A percentile compares a stretch with the other conserved stretches of the same genome.
These are phyloP conservation scores for Geosmithia morbida DNA, from an alignment of 2,329 filamentous ascomycete genomes.

Conservation along the genomic window DNA sequence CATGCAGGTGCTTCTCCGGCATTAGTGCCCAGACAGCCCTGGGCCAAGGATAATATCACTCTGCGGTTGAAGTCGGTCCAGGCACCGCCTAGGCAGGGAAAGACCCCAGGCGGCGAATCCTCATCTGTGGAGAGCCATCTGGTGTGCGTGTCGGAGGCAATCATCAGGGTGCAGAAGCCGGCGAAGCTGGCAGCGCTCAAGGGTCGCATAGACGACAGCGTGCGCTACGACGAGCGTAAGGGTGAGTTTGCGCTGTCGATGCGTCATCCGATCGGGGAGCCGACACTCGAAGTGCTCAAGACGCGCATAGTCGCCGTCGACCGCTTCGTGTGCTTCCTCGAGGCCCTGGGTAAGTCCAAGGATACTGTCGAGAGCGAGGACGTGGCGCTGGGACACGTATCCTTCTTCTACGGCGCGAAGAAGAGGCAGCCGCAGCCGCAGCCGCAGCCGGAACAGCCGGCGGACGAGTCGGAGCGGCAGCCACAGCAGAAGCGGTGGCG, in stretches of 20 bases:
- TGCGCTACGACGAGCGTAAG: constrained; percentile 42
- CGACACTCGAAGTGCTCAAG: constrained; percentile 43
- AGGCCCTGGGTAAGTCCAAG: constrained; percentile 43
- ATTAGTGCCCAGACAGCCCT: constrained; percentile 20
- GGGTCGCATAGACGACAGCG: constrained; percentile 41
- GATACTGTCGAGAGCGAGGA: constrained; percentile 41
- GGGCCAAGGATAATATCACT: constrained; percentile 45
- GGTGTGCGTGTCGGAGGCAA: constrained; percentile 32
- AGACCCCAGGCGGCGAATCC: background rate
- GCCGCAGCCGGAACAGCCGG: background rate
- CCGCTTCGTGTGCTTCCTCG: constrained; percentile 55
- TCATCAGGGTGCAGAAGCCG: constrained; percentile 38
- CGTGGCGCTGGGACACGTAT: constrained; percentile 46
- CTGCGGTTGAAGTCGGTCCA: constrained; percentile 39
- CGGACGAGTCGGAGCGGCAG: background rate
- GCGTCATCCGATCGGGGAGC: constrained; percentile 39
- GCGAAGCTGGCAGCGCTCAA: constrained; percentile 39
- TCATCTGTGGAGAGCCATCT: constrained; percentile 8
- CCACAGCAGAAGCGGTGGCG: constrained; percentile 20
- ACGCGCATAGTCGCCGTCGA: constrained; percentile 52
- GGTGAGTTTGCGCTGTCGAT: constrained; percentile 52
- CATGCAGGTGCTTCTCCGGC: constrained; percentile 6
- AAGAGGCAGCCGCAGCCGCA: background rate
- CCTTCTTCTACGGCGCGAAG: constrained; percentile 49
- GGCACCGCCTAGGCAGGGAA: constrained; percentile 5